phyloP scores from a whole-genome alignment of 2,329 filamentous ascomycete genomes.

The Pseudogymnoascus sp. region DNA sequence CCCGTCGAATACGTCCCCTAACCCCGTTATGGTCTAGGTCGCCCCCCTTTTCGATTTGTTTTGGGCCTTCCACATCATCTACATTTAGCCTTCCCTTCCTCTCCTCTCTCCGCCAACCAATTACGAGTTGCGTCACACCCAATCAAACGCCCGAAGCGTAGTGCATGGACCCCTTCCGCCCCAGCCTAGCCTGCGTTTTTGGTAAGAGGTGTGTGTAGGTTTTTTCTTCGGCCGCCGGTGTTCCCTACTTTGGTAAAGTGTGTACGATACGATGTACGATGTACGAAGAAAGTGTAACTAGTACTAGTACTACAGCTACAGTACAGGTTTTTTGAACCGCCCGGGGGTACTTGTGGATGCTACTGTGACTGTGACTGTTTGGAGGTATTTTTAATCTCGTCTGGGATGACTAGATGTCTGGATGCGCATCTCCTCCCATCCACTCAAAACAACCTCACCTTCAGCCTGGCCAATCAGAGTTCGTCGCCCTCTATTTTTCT shows the following conservation, averaged over 20 bases:
- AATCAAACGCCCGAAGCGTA: background rate
- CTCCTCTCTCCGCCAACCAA: background rate
- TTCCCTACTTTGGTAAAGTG: background rate
- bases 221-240: background rate
- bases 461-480: background rate
- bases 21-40: background rate
- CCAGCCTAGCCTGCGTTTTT: too few relatives aligned
- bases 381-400: background rate
- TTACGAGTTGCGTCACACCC: background rate
- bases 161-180: background rate
- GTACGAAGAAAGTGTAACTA: too few relatives aligned
- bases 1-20: background rate
- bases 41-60: slow-evolving; percentile 4
- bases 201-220: too few relatives aligned
- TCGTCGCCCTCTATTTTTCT: background rate
- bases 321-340: background rate
- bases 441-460: background rate
- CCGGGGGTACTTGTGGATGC: background rate
- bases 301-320: background rate
- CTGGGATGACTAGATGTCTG: too few relatives aligned
- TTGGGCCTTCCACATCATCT: background rate
- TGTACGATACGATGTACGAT: background rate
- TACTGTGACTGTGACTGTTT: background rate
- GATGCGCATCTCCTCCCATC: background rate
- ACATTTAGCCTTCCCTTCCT: background rate